phyloP scores from a whole-genome alignment of 768 basidiomycete genomes.

The Kockovaella imperatae region DNA sequence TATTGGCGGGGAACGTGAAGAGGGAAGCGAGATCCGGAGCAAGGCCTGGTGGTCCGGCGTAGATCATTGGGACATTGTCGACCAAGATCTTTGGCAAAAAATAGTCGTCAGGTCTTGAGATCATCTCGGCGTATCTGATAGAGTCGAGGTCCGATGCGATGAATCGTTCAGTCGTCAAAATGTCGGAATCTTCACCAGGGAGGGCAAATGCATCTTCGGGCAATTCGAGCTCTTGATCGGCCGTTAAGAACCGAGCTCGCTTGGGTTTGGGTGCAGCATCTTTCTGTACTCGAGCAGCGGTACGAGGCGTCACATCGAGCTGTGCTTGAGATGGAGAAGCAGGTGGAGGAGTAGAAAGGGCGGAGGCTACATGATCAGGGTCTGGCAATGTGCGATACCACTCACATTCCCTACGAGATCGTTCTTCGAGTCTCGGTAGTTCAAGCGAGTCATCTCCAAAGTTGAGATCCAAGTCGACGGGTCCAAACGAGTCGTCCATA shows the following conservation, averaged over 20 bases:
- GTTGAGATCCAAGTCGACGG: constrained; percentile 64
- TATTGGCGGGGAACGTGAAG: constrained; percentile 66
- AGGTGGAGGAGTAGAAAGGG: constrained; percentile 67
- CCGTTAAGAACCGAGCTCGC: constrained; percentile 54
- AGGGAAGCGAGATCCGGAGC: constrained; percentile 72
- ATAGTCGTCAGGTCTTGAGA: constrained; percentile 71
- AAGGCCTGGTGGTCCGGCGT: constrained; percentile 62
- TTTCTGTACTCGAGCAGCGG: constrained; percentile 45
- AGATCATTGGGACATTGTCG: constrained; percentile 57
- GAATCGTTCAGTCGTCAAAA: constrained; percentile 66
- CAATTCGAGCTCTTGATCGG: constrained; percentile 79
- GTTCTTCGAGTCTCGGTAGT: constrained; percentile 59
- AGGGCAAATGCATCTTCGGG: constrained; percentile 56
- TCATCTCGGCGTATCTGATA: constrained; percentile 77
- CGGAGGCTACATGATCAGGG: constrained; percentile 53
- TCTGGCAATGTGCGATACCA: constrained; percentile 15
- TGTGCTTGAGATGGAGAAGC: constrained; percentile 38
- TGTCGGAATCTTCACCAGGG: constrained; percentile 53
- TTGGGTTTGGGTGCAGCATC: constrained; percentile 52
- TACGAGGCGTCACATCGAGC: constrained; percentile 47
- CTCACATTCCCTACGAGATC: constrained; percentile 53
- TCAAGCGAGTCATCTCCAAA: constrained; percentile 34
- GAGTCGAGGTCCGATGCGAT: constrained; percentile 76
- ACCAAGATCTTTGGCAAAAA: constrained; percentile 78
- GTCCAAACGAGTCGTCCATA: constrained; percentile 7